Base-by-base conservation (phyloP, 179 eudicot species). In the Silene vulgaris region DNA sequence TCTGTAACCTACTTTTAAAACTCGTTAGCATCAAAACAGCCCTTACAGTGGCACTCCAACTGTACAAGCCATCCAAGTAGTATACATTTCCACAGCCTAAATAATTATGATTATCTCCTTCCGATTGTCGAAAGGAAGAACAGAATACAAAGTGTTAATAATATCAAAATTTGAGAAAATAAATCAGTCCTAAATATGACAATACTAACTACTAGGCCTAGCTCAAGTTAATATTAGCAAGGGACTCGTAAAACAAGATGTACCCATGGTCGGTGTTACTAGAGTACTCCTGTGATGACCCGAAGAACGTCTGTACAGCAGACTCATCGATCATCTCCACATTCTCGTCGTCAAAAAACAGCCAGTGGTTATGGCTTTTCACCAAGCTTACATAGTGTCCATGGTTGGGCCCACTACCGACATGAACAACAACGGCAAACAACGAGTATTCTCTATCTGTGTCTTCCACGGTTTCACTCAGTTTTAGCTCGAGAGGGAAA, bases 361-460 rank as follows among this genome's bases (percentile, higher is more conserved):
- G 77, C 97, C 97, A 92, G 80, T 90, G 96, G 78, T 90, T 87
- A 75, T 90, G 97, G 81, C 97, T 92, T 80, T 92, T 92, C 69
- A 92, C 97, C n/a, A 92, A 89, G 79, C 96, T 89, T 8, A 92
- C 89, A 79, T 92, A 92, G 69, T 92, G 97, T 28, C 97, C 97
- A 11, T 92, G 97, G 78, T 92, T 92, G 59, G 96, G 96, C 72
- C 97, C 97, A 76, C 91, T 90, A 28, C 97, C 96, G 0, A 92
- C 97, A 77, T 92, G 97, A 69, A 92, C 96, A 5, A 90, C 96
- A 9, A 90, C 97, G 14, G 93, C 91, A 69, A 90, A 92, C 74
- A 92, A 77, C 3, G 97, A 92, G 81, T 92, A 92, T 75, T 90
- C 91, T 9, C 90, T 79, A 78, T 92, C 97, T 0, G 90, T 77